A percentile compares a stretch with the other conserved stretches of the same genome.
Conservation (phyloP, 495 filamentous ascomycete genomes). For the Penicillium lividum region DNA sequence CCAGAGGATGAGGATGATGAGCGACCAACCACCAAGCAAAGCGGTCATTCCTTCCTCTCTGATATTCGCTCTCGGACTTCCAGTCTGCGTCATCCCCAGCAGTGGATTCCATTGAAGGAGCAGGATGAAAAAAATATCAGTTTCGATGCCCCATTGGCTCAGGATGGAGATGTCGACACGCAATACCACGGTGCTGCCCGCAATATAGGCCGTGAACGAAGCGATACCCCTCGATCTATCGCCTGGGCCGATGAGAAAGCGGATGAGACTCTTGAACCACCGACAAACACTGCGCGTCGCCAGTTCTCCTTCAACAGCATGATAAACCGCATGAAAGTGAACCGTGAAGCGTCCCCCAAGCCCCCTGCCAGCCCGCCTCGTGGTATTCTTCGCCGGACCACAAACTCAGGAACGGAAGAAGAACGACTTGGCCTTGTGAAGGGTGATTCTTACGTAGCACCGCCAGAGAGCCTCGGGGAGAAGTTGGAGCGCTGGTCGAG, state of each 20-base stretch:
- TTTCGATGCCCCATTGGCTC: constrained; percentile 10
- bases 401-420: constrained; percentile 74
- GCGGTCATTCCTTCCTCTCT: constrained; percentile 51
- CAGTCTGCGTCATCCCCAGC: constrained; percentile 33
- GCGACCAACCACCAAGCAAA: constrained; percentile 36
- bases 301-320: constrained; percentile 93
- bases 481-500: constrained; percentile 36
- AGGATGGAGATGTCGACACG: constrained; percentile 49
- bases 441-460: constrained; percentile 54
- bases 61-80: constrained; percentile 57
- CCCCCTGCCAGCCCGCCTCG: constrained; percentile 30
- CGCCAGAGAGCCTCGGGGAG: constrained; percentile 28
- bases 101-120: constrained; percentile 36
- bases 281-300: constrained; percentile 50
- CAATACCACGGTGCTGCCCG: constrained; percentile 38
- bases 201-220: constrained; percentile 28
- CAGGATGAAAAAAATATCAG: constrained; percentile 29
- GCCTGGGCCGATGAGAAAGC: constrained; percentile 28
- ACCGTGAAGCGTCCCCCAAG: constrained; percentile 34
- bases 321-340: constrained; percentile 54
- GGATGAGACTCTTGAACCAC: constrained; percentile 27
- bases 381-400: constrained; percentile 47
- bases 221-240: constrained; percentile 40
- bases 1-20: constrained; percentile 47
- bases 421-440: constrained; percentile 84